phyloP scores from a whole-genome alignment of 176 grass and related monocot species.

The Thinopyrum elongatum region DNA sequence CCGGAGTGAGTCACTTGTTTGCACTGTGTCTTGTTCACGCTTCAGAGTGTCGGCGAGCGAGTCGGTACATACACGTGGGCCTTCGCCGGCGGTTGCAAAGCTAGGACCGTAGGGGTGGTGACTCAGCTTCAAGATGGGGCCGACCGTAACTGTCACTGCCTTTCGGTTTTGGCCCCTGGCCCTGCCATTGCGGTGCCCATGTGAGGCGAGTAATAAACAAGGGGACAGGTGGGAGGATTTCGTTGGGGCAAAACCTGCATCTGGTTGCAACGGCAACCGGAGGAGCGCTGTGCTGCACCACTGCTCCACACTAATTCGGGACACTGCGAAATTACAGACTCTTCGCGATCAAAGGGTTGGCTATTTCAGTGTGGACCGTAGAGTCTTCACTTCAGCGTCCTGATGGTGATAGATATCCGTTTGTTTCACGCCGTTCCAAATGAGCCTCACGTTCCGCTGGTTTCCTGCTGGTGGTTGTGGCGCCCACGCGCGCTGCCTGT shows the following conservation, averaged over 20 bases:
- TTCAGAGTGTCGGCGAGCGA: constrained; percentile 15
- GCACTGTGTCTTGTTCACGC: background rate
- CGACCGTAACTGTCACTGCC: constrained; percentile 21
- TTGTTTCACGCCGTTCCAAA: background rate
- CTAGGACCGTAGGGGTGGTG: background rate
- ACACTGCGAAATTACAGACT: background rate
- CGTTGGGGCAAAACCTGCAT: background rate
- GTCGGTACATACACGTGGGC: background rate
- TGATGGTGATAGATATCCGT: background rate
- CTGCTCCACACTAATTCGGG: too few relatives aligned
- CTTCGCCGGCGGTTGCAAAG: constrained; percentile 29
- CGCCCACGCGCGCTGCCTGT: background rate
- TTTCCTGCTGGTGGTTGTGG: background rate
- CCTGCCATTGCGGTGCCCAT: constrained; percentile 24
- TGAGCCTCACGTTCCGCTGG: background rate
- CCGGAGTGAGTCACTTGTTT: background rate
- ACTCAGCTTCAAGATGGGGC: background rate
- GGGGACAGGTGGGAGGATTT: constrained; percentile 25
- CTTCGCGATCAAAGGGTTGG: background rate
- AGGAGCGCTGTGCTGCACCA: too few relatives aligned
- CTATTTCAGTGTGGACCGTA: background rate
- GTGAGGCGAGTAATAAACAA: constrained; percentile 50
- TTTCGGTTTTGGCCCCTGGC: background rate
- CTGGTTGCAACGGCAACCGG: background rate
- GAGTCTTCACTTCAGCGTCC: background rate